Conservation (phyloP, 169 alveolate genomes). For the Blepharisma undulans region DNA sequence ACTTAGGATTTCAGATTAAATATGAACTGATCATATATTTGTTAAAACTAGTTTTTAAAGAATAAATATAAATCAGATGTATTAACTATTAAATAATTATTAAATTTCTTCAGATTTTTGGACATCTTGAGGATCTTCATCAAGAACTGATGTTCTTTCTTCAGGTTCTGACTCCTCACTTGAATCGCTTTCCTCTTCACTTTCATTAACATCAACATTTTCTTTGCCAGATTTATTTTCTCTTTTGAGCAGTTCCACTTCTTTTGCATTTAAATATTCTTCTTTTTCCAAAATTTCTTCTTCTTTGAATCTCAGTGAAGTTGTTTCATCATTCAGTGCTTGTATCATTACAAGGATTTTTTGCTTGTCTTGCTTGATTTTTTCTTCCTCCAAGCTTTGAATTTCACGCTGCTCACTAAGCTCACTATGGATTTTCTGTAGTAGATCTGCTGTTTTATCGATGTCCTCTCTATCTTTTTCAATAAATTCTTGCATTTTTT, state of each 20-base stretch:
- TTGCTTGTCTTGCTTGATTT: background rate
- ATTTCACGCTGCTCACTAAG: background rate
- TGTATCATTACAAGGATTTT: background rate
- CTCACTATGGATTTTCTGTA: background rate
- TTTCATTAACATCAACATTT: background rate
- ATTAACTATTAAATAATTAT: background rate
- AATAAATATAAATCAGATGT: too few species aligned
- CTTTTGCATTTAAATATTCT: background rate
- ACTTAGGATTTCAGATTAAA: background rate
- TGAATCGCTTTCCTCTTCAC: background rate
- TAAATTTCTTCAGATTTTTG: background rate
- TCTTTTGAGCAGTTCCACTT: background rate
- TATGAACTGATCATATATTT: too few species aligned
- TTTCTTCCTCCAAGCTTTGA: background rate
- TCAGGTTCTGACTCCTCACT: background rate
- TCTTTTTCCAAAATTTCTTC: background rate
- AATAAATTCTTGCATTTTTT: background rate
- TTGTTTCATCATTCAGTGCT: background rate
- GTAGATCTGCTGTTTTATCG: background rate
- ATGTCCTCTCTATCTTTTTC: constrained; percentile 1
- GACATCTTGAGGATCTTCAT: background rate
- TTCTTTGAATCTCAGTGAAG: background rate
- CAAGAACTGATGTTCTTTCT: background rate
- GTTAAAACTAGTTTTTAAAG: too few species aligned
- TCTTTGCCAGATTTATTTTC: background rate